phyloP scores from a whole-genome alignment of 2,329 filamentous ascomycete species.

The Ascochyta rabiei region DNA sequence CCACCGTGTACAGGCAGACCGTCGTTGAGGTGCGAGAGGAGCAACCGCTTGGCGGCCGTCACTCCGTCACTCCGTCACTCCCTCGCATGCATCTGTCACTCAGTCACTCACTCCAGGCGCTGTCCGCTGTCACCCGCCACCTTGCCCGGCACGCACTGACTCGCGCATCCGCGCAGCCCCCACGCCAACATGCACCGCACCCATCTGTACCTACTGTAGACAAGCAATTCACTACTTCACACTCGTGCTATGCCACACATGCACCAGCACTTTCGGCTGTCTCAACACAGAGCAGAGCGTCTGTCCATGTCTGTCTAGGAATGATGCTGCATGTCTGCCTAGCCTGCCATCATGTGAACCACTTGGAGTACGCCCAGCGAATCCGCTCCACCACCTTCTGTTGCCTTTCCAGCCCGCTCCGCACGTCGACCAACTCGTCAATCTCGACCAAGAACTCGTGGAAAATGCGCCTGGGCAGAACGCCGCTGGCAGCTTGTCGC shows the following conservation, averaged over 20 bases:
- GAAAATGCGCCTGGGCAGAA: slow-evolving; percentile 76
- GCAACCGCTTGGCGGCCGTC: neutral
- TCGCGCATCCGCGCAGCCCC: too few relatives aligned
- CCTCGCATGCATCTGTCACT: too few relatives aligned
- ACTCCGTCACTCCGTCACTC: neutral
- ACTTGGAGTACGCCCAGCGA: slow-evolving; percentile 87
- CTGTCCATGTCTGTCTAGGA: neutral
- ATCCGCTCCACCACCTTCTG: slow-evolving; percentile 80
- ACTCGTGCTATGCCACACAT: neutral
- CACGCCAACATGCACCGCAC: too few relatives aligned
- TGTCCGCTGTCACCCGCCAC: slow-evolving; percentile 1
- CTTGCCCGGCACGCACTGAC: too few relatives aligned
- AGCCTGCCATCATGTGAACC: slow-evolving; percentile 52
- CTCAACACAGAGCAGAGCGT: too few relatives aligned
- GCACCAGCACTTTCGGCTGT: neutral
- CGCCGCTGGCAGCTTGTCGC: slow-evolving; percentile 67
- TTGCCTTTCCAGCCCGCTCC: slow-evolving; percentile 77
- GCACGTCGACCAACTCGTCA: slow-evolving; percentile 80
- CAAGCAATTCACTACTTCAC: too few relatives aligned
- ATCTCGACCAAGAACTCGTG: slow-evolving; percentile 89
- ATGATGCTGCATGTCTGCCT: neutral
- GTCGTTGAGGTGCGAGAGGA: slow-evolving; percentile 2
- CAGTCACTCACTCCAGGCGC: too few relatives aligned
- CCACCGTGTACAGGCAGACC: slow-evolving; percentile 5
- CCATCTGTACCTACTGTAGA: too few relatives aligned